Conservation (phyloP, 2,329 filamentous ascomycete genomes). For the Ophiocordyceps camponoti-saundersi region DNA sequence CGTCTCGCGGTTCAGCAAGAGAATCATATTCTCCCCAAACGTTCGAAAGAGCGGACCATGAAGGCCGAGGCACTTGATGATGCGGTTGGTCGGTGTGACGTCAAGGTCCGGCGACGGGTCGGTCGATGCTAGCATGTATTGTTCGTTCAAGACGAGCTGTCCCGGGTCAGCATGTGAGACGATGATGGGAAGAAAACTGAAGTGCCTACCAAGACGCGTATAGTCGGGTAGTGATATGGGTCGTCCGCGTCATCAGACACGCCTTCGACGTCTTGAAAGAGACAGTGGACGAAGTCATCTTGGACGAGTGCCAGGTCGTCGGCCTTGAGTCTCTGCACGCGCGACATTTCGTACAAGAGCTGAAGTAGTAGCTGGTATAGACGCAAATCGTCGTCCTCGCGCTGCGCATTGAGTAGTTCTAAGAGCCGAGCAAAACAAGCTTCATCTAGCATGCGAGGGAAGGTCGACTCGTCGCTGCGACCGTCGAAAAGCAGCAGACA, state of each 20-base stretch:
- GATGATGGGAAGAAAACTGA: background rate
- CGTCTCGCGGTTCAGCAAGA: slow-evolving; percentile 85
- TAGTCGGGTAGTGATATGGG: slow-evolving; percentile 90
- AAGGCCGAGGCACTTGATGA: slow-evolving; percentile 77
- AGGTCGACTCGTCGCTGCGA: slow-evolving; percentile 56
- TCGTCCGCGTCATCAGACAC: slow-evolving; percentile 76
- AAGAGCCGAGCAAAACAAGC: slow-evolving; percentile 70
- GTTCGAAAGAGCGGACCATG: slow-evolving; percentile 74
- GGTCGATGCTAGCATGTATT: slow-evolving; percentile 76
- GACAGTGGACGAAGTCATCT: slow-evolving; percentile 67
- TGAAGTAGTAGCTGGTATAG: slow-evolving; percentile 73
- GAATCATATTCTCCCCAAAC: slow-evolving; percentile 93
- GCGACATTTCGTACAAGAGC: slow-evolving; percentile 88
- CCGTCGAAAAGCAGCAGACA: slow-evolving; percentile 82
- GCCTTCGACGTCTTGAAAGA: slow-evolving; percentile 78
- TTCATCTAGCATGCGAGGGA: slow-evolving; percentile 76
- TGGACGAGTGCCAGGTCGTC: slow-evolving; percentile 63
- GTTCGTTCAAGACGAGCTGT: slow-evolving; percentile 88
- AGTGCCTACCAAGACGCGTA: slow-evolving; percentile 64
- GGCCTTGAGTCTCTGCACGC: slow-evolving; percentile 64
- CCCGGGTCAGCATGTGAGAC: slow-evolving; percentile 5
- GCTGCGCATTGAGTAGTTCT: slow-evolving; percentile 56
- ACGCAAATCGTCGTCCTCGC: slow-evolving; percentile 46
- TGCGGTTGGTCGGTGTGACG: slow-evolving; percentile 67
- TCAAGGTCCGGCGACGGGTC: slow-evolving; percentile 23